Conservation (phyloP, 1,139 yeast species). For the Saccharomyces hybrid region DNA sequence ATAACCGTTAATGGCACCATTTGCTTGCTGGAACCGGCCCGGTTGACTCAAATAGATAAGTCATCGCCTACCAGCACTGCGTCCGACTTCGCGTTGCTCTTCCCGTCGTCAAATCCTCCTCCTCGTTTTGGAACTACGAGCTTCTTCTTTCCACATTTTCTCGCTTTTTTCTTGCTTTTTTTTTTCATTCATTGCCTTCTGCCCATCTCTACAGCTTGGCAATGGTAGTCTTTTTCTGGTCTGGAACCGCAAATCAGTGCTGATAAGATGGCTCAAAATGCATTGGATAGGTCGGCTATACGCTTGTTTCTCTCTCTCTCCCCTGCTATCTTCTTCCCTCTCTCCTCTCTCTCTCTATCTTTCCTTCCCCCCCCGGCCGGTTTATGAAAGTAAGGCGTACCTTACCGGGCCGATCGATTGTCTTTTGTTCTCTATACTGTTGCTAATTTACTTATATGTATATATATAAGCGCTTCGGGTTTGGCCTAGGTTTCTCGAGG, state of each 20-base stretch:
- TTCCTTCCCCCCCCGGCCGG: too few species aligned
- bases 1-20: not conserved
- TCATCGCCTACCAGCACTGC: too few species aligned
- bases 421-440: too few species aligned
- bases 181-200: not conserved
- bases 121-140: too few species aligned
- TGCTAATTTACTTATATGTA: too few species aligned
- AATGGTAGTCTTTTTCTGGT: not conserved
- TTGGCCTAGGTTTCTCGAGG: too few species aligned
- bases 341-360: too few species aligned
- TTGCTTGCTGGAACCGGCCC: not conserved
- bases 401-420: too few species aligned
- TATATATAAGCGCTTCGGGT: too few species aligned
- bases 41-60: not conserved
- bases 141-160: too few species aligned
- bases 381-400: too few species aligned
- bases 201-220: not conserved
- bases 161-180: not conserved
- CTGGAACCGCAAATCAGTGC: not conserved
- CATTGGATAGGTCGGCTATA: not conserved
- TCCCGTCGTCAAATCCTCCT: too few species aligned
- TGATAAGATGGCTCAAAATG: not conserved
- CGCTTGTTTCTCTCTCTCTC: not conserved
- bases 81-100: not conserved
- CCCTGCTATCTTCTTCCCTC: not conserved